Percentiles rank a stretch among this genome's conserved stretches.
Conservation (phyloP, 176 grass and related monocot species). For the Cenchrus fungigraminus region DNA sequence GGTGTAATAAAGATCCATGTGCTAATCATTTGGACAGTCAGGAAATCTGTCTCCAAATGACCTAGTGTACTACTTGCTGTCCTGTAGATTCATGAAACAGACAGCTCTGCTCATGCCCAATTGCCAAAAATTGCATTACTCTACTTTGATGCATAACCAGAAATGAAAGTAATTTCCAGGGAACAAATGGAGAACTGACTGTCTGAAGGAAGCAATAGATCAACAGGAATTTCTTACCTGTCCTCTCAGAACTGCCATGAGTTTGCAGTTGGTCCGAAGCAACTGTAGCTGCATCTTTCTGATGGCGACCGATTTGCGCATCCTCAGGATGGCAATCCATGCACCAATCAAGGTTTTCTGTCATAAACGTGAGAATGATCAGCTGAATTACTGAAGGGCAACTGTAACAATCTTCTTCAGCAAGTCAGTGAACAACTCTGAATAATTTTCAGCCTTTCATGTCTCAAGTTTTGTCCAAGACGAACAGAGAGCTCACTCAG, state of each 20-base stretch:
- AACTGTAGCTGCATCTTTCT: constrained; percentile 59
- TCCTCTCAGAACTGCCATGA: constrained; percentile 51
- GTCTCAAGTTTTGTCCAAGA: too few relatives aligned
- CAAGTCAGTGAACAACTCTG: not conserved
- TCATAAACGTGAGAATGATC: not conserved
- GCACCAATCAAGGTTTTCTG: constrained; percentile 63
- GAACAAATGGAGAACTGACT: not conserved
- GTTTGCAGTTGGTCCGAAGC: constrained; percentile 45
- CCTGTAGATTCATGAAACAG: constrained; percentile 1
- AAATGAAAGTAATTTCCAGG: not conserved
- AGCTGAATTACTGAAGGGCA: not conserved
- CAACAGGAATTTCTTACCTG: constrained; percentile 56
- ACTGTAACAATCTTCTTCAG: not conserved
- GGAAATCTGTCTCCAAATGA: not conserved
- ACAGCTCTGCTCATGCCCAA: not conserved
- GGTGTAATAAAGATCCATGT: not conserved
- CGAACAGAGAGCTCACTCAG: too few relatives aligned
- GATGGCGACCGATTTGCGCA: constrained; percentile 49
- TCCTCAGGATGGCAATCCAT: constrained; percentile 55
- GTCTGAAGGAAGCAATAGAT: not conserved
- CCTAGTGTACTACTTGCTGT: not conserved
- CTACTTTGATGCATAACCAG: not conserved
- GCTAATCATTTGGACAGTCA: not conserved
- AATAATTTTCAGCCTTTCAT: too few relatives aligned
- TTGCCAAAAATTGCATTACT: not conserved